phyloP scores from a whole-genome alignment of 306 rosid genomes.

The Abrus precatorius region DNA sequence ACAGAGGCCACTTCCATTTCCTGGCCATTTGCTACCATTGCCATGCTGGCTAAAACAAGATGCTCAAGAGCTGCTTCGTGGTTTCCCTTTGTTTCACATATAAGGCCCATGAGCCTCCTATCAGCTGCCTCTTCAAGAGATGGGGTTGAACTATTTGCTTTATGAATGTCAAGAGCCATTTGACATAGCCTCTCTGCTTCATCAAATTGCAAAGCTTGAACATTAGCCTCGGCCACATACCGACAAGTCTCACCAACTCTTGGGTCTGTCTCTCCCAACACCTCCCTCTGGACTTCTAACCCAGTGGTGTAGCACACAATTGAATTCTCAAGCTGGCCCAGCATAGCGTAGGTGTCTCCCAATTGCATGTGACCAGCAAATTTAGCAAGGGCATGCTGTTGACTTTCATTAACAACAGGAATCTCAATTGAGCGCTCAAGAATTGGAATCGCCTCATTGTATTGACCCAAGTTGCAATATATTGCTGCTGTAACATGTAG shows the following conservation, averaged over 20 bases:
- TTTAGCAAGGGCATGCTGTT: conserved; percentile 92
- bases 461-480: conserved; percentile 86
- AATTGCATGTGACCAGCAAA: conserved; percentile 98
- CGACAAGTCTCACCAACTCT: conserved; percentile 96
- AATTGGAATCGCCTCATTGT: conserved; percentile 82
- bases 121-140: conserved; percentile 96
- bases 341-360: conserved; percentile 96
- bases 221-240: conserved; percentile 95
- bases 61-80: conserved; percentile 97
- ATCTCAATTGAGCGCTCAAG: conserved; percentile 81
- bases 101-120: conserved; percentile 98
- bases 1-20: conserved; percentile 92
- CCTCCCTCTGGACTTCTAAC: conserved; percentile 82
- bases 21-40: conserved; percentile 89
- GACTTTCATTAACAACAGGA: conserved; percentile 75
- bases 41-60: conserved; percentile 94
- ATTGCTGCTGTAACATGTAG: conserved; percentile 88
- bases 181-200: conserved; percentile 89
- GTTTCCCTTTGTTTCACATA: conserved; percentile 88
- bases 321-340: conserved; percentile 94
- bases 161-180: conserved; percentile 90
- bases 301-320: conserved; percentile 75
- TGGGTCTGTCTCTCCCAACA: conserved; percentile 87
- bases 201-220: conserved; percentile 90
- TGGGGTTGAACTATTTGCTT: conserved; percentile 70